Conservation (phyloP, 495 filamentous ascomycete species). For the Chaetomium tenue region DNA sequence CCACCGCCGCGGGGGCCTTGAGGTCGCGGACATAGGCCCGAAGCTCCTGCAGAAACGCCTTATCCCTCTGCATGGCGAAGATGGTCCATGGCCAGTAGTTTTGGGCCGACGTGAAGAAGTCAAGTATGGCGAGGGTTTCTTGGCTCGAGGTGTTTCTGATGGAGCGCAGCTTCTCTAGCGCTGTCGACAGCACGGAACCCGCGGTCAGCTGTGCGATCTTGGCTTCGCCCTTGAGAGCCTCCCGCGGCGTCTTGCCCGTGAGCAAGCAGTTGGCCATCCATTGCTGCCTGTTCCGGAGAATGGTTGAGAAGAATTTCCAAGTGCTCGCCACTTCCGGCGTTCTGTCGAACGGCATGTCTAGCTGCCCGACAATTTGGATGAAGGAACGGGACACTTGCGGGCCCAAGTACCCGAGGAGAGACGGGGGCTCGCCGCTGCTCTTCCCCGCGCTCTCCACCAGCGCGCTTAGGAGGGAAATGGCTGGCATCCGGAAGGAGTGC, state of each 20-base stretch:
- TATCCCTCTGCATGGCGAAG: slow-evolving; percentile 68
- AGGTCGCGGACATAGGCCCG: slow-evolving; percentile 66
- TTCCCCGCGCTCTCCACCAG: slow-evolving; percentile 68
- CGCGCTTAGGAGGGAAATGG: slow-evolving; percentile 67
- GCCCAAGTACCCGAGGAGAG: slow-evolving; percentile 82
- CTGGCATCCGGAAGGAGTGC: slow-evolving; percentile 61
- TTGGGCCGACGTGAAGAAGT: slow-evolving; percentile 81
- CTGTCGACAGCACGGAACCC: slow-evolving; percentile 68
- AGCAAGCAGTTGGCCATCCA: slow-evolving; percentile 93
- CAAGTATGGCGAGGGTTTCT: slow-evolving; percentile 68
- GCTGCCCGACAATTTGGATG: slow-evolving; percentile 68
- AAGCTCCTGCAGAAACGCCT: slow-evolving; percentile 65
- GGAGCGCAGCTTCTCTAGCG: slow-evolving; percentile 67
- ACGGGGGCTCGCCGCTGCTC: slow-evolving; percentile 71
- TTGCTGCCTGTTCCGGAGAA: slow-evolving; percentile 86
- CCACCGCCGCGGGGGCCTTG: slow-evolving; percentile 46
- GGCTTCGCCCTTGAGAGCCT: slow-evolving; percentile 59
- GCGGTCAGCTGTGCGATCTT: slow-evolving; percentile 48
- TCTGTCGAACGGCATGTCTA: slow-evolving; percentile 74
- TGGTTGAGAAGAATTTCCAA: slow-evolving; percentile 83
- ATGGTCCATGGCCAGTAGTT: slow-evolving; percentile 94
- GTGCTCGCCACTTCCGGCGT: slow-evolving; percentile 59
- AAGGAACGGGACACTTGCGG: slow-evolving; percentile 79
- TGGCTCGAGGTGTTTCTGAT: slow-evolving; percentile 62
- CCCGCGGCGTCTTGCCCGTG: slow-evolving; percentile 77